Conservation (phyloP, 805 yeast species). For the Ogataea pini region DNA sequence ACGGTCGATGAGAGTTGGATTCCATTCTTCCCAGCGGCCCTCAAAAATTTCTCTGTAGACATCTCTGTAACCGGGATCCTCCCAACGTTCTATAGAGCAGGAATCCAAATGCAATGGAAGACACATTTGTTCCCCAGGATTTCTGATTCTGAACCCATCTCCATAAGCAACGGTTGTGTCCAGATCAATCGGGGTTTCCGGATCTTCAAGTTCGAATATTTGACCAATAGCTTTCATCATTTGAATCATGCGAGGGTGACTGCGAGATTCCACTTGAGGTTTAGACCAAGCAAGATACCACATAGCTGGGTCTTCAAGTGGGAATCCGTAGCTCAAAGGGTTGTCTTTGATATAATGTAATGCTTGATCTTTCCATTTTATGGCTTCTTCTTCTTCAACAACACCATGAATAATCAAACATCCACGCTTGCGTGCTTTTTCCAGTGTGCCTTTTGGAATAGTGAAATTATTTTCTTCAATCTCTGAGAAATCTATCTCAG, state of each 20-base stretch:
- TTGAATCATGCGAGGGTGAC: conserved; percentile 38
- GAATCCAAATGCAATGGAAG: conserved; percentile 43
- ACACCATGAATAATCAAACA: conserved; percentile 36
- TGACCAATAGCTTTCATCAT: conserved; percentile 26
- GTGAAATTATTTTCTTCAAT: conserved; percentile 16
- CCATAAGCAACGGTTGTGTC: conserved; percentile 41
- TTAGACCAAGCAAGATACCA: conserved; percentile 42
- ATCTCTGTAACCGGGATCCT: conserved; percentile 40
- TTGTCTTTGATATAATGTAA: conserved; percentile 29
- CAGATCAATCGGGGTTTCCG: conserved; percentile 31
- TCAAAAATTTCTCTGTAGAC: conserved; percentile 40
- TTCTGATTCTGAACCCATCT: conserved; percentile 43
- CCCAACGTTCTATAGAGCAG: conserved; percentile 49
- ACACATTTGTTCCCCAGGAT: conserved; percentile 38
- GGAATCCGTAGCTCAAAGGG: conserved; percentile 32
- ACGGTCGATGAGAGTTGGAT: conserved; percentile 39
- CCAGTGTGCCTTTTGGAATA: conserved; percentile 7
- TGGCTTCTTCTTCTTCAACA: conserved; percentile 29
- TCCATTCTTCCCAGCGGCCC: conserved; percentile 45
- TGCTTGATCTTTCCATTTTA: conserved; percentile 24
- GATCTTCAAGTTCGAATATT: conserved; percentile 20
- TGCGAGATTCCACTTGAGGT: conserved; percentile 40
- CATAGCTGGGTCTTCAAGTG: conserved; percentile 29
- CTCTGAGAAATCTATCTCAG: conserved; percentile 28
- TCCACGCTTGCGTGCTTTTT: conserved; percentile 27